Evolutionary conservation across 768 basidiomycete genomes (phyloP), one percentile per base, ranked within the genome.

Genomic region (Tulasnella sp.): DNA sequence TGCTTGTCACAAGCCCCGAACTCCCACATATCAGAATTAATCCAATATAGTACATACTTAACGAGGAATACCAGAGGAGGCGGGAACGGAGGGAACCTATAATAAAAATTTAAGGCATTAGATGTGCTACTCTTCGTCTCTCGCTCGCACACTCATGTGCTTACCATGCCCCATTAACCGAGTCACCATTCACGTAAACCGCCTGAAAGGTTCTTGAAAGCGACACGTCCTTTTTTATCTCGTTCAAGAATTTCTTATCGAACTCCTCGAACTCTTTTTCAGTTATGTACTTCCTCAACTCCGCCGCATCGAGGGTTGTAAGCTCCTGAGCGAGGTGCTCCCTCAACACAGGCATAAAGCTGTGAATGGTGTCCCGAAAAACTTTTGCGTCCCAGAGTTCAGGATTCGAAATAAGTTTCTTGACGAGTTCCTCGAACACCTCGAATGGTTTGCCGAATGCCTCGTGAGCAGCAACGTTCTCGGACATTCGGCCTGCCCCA

Each of bases 301-400:
- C 51, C 3, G 10, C 46, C 15, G 74, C 55, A 18, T 57, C 37
- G 23, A 75, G 74, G 51, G 74, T 51, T 39, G 39, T 61, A 29
- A 75, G 48, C 48, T 75, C 74, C 15, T 75, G 48, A 26, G n/a
- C 46, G 4, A 75, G 74, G 51, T 75, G 74, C 48, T 75, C 51
- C 29, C 20, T 29, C 5, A 75, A 61, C 3, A 57, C 26, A 15
- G 74, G 42, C 55, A 61, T 61, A n/a, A 75, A 75, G 74, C 26
- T 39, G 16, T 75, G 35, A 32, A 75, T 39, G 5, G 51, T 11
- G 7, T n/a, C 74, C 55, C 37, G 23, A 35, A 75, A 39, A 5
- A 55, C 37, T 61, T 29, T 44, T 7, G 74, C 44, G 18, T 48
- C 74, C 40, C 37, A 75, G 13, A 39, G n/a, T 13, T 13, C n/a